Percentiles rank a stretch among this genome's conserved stretches.
phyloP scores from a whole-genome alignment of 1,284 basidiomycete genomes.

The Cutaneotrichosporon mucoides region DNA sequence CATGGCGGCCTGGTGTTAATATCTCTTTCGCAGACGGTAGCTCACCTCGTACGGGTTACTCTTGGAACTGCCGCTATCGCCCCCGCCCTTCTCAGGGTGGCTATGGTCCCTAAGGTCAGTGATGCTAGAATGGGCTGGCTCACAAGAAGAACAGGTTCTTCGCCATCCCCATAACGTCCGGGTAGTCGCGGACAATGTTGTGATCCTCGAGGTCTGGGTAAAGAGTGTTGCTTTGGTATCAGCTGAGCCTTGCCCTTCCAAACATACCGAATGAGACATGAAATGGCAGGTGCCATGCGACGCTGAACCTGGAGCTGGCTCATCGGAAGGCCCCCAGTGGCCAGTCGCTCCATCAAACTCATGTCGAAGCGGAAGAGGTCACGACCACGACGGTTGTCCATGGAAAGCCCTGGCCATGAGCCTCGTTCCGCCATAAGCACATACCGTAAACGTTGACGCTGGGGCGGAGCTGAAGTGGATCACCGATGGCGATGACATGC shows the following conservation, averaged over 20 bases:
- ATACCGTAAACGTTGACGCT: conserved; percentile 61
- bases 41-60: conserved; percentile 64
- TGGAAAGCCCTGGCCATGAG: conserved; percentile 56
- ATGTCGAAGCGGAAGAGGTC: conserved; percentile 59
- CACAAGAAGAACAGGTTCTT: conserved; percentile 60
- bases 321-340: conserved; percentile 55
- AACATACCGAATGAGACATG: conserved; percentile 52
- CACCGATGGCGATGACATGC: conserved; percentile 62
- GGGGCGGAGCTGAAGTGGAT: conserved; percentile 65
- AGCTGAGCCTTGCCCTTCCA: no score
- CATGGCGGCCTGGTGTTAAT: conserved; percentile 65
- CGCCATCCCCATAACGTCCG: conserved; percentile 57
- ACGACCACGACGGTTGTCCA: conserved; percentile 55
- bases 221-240: conserved; percentile 54
- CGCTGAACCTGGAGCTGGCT: conserved; percentile 54
- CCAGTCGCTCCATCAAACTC: conserved; percentile 62
- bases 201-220: conserved; percentile 62
- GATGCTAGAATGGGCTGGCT: background rate
- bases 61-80: conserved; percentile 60
- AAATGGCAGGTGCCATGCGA: conserved; percentile 54
- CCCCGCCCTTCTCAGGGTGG: conserved; percentile 56
- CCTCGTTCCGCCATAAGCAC: no score
- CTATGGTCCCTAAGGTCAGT: conserved; percentile 46
- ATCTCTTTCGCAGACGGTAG: no score
- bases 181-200: conserved; percentile 54